Conservation (phyloP, 441 rosid species). For the Syzygium syzygioides region DNA sequence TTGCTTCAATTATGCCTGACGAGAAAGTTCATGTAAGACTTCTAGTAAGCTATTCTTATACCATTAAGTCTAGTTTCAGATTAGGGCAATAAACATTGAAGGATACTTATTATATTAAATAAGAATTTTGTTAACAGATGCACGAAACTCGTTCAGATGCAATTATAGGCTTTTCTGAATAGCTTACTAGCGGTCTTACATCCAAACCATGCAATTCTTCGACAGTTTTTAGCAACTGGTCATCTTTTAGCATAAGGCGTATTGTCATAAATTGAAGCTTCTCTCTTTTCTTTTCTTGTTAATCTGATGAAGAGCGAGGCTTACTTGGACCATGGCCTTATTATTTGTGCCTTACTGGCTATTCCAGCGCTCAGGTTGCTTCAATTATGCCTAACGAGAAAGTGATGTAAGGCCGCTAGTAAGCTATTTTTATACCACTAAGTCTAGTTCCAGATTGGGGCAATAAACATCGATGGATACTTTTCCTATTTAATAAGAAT, state of each 20-base stretch:
- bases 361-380: background rate
- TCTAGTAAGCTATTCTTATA: background rate
- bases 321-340: conserved; percentile 32
- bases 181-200: too few species aligned
- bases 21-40: conserved; percentile 14
- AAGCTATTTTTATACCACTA: background rate
- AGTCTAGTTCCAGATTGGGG: background rate
- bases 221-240: background rate
- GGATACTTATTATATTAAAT: background rate
- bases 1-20: conserved; percentile 23
- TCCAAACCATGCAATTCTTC: background rate
- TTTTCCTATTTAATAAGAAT: background rate
- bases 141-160: background rate
- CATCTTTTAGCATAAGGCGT: background rate
- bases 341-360: background rate
- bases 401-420: background rate
- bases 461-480: background rate
- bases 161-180: background rate
- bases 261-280: background rate
- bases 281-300: background rate
- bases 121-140: background rate
- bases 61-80: background rate
- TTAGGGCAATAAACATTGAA: background rate
- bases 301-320: conserved; percentile 32
- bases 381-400: conserved; percentile 35